Percentiles rank a stretch among this genome's conserved stretches.
These are phyloP conservation scores for Metschnikowia picachoensis DNA, from an alignment of 805 yeast species.

Conservation along the genomic window DNA sequence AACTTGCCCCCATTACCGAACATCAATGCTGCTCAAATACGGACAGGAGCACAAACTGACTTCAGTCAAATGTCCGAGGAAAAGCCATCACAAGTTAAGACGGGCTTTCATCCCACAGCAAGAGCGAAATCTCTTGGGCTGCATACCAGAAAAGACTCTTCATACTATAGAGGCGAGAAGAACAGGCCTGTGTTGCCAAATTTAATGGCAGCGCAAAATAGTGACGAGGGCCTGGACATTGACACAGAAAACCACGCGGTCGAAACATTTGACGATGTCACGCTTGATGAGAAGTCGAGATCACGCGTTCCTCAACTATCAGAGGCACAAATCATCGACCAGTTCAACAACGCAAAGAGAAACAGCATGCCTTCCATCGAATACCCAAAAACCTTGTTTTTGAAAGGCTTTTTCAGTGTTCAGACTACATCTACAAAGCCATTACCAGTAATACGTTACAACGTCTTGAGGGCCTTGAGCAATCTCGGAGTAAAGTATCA, in stretches of 20 bases:
- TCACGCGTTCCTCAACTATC: slow-evolving; percentile 34
- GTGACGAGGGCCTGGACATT: slow-evolving; percentile 35
- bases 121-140: slow-evolving; percentile 84
- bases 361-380: slow-evolving; percentile 93
- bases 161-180: slow-evolving; percentile 15
- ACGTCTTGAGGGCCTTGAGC: slow-evolving; percentile 71
- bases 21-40: slow-evolving; percentile 28
- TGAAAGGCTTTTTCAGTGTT: slow-evolving; percentile 91
- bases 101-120: slow-evolving; percentile 68
- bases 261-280: slow-evolving; percentile 52
- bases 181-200: slow-evolving; percentile 46
- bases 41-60: slow-evolving; percentile 13
- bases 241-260: slow-evolving; percentile 34
- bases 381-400: slow-evolving; percentile 82
- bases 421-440: slow-evolving; percentile 94
- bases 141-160: slow-evolving; percentile 64
- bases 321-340: slow-evolving; percentile 40
- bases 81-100: neutral
- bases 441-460: slow-evolving; percentile 80
- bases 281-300: slow-evolving; percentile 36
- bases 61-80: neutral
- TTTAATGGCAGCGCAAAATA: slow-evolving; percentile 38
- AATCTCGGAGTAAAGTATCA: slow-evolving; percentile 75
- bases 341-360: slow-evolving; percentile 53
- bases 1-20: slow-evolving; percentile 44